Conservation (phyloP, 768 basidiomycete genomes). For the Tricholoma matsutake region DNA sequence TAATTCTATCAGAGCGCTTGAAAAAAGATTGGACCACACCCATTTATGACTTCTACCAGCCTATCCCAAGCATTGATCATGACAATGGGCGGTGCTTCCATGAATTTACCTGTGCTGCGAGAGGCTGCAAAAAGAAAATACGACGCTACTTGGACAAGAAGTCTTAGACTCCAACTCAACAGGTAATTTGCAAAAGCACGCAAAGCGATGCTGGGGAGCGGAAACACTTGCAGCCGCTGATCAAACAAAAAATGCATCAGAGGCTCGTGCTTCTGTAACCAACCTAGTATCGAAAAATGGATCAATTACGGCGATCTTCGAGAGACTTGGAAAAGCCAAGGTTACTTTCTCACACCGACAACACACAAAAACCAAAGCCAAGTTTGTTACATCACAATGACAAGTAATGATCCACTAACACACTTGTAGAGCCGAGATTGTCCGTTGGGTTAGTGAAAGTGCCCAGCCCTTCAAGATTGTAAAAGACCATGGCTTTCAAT, state of each 20-base stretch:
- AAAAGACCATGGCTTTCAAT: too few species aligned
- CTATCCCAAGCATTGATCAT: background rate
- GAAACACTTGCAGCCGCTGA: conserved; percentile 21
- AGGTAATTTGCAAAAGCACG: conserved; percentile 27
- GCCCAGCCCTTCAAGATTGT: too few species aligned
- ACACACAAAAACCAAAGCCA: too few species aligned
- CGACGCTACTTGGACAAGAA: too few species aligned
- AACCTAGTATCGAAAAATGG: conserved; percentile 18
- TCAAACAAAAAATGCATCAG: conserved; percentile 6
- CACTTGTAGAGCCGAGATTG: too few species aligned
- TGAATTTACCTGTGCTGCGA: background rate
- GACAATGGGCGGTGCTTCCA: background rate
- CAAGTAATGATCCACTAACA: background rate
- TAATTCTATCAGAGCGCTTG: conserved; percentile 11
- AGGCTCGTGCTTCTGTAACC: background rate
- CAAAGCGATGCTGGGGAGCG: conserved; percentile 26
- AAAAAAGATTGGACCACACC: too few species aligned
- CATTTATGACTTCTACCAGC: conserved; percentile 3
- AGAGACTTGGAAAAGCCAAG: conserved; percentile 23
- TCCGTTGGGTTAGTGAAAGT: too few species aligned
- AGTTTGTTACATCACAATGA: conserved; percentile 14
- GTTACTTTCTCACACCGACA: conserved; percentile 30
- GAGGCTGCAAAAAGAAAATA: too few species aligned
- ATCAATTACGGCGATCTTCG: conserved; percentile 25
- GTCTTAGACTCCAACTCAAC: conserved; percentile 26